Evolutionary conservation across 83 land plant species (phyloP).

Genomic region (Diphasiastrum complanatum): DNA sequence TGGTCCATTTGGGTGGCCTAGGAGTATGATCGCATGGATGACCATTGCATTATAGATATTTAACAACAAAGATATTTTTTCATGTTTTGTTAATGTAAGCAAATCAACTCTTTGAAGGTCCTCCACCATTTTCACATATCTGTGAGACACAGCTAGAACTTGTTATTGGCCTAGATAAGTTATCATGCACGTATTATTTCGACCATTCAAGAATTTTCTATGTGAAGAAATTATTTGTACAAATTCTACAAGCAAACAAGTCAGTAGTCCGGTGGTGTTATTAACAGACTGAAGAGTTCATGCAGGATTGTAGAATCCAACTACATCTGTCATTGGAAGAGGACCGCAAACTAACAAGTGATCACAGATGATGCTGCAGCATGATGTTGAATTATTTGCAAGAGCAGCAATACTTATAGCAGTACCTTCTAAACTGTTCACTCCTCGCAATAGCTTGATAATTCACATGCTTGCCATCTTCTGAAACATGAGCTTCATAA

Average conservation of each 20-base stretch:
- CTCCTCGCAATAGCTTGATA: slow-evolving; percentile 48
- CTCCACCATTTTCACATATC: slow-evolving; percentile 60
- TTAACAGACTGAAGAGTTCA: too few species aligned
- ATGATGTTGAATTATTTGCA: background rate
- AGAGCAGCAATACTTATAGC: background rate
- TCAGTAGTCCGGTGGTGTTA: too few species aligned
- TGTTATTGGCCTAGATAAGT: background rate
- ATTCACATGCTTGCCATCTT: slow-evolving; percentile 74
- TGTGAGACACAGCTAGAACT: slow-evolving; percentile 4
- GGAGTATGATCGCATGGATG: slow-evolving; percentile 57
- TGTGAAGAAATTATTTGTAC: too few species aligned
- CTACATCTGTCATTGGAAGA: too few species aligned
- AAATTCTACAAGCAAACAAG: too few species aligned
- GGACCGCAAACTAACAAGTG: background rate
- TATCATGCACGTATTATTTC: too few species aligned
- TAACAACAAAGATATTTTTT: slow-evolving; percentile 69
- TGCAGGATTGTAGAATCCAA: too few species aligned
- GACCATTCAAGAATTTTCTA: too few species aligned
- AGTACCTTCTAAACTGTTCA: slow-evolving; percentile 72
- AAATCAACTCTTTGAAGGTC: slow-evolving; percentile 69
- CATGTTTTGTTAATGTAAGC: slow-evolving; percentile 52
- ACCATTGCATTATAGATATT: slow-evolving; percentile 80
- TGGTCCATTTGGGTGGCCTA: slow-evolving; percentile 57
- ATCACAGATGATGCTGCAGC: background rate
- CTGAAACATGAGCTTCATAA: slow-evolving; percentile 61